phyloP scores from a whole-genome alignment of 352 stramenopile genomes.

The Globisporangium spinosum region DNA sequence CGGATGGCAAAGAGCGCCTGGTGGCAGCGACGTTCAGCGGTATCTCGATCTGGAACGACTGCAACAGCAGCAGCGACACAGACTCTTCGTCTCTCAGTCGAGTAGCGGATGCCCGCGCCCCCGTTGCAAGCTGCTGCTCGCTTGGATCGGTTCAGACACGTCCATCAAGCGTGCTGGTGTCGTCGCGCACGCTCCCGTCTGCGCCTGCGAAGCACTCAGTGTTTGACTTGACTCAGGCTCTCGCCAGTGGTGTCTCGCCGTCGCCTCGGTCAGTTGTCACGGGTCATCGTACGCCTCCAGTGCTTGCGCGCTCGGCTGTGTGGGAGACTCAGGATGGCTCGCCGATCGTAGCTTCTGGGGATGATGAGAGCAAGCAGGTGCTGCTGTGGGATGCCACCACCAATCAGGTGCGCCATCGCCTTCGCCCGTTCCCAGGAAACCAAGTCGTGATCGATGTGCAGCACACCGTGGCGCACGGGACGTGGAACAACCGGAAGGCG shows the following conservation, averaged over 20 bases:
- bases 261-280: slow-evolving; percentile 23
- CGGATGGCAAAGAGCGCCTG: slow-evolving; percentile 29
- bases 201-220: slow-evolving; percentile 38
- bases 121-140: slow-evolving; percentile 32
- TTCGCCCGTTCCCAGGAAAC: slow-evolving; percentile 10
- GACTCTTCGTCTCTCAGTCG: not conserved
- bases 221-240: slow-evolving; percentile 29
- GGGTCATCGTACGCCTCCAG: slow-evolving; percentile 37
- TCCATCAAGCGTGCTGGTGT: slow-evolving; percentile 34
- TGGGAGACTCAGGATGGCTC: slow-evolving; percentile 21
- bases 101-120: slow-evolving; percentile 20
- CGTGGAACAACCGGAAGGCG: slow-evolving; percentile 27
- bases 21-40: slow-evolving; percentile 41
- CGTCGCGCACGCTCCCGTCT: slow-evolving; percentile 28
- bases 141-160: slow-evolving; percentile 26
- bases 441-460: slow-evolving; percentile 27
- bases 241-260: slow-evolving; percentile 9
- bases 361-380: slow-evolving; percentile 21
- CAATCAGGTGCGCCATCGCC: slow-evolving; percentile 14
- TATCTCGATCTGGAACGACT: slow-evolving; percentile 39
- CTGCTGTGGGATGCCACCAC: slow-evolving; percentile 24
- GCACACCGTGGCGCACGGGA: slow-evolving; percentile 25
- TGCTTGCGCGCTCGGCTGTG: slow-evolving; percentile 43
- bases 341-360: slow-evolving; percentile 23
- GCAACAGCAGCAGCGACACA: slow-evolving; percentile 15